phyloP scores from a whole-genome alignment of 2,329 filamentous ascomycete species.

The Phyllosticta paracitricarpa region DNA sequence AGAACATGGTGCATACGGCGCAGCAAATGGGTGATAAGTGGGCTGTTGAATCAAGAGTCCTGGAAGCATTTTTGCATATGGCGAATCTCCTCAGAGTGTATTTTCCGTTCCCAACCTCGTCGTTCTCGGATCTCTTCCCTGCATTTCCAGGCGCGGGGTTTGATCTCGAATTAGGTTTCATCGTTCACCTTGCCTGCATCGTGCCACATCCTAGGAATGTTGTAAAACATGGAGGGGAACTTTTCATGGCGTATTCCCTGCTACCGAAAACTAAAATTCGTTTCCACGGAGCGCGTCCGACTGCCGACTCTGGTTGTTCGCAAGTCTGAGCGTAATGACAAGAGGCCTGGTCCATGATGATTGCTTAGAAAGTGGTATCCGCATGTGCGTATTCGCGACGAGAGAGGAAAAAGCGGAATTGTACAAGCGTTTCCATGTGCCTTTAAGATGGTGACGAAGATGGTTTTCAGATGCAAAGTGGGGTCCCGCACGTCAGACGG shows the following conservation, averaged over 20 bases:
- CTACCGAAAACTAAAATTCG: neutral
- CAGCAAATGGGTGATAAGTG: neutral
- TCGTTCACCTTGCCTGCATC: neutral
- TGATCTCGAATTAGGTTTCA: neutral
- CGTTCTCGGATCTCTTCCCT: neutral
- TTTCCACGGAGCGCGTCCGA: neutral
- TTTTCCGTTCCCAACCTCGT: neutral
- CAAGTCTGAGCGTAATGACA: too few species aligned
- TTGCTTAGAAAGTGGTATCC: too few species aligned
- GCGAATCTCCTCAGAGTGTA: neutral
- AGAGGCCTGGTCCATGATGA: too few species aligned
- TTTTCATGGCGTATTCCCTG: neutral
- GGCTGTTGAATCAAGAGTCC: neutral
- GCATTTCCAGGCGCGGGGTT: neutral
- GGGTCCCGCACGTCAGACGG: neutral
- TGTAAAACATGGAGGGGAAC: neutral
- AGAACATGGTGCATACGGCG: neutral
- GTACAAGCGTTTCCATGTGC: too few species aligned
- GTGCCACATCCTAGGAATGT: neutral
- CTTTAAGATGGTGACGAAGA: too few species aligned
- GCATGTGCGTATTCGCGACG: too few species aligned
- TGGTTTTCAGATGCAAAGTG: neutral
- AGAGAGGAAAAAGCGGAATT: too few species aligned
- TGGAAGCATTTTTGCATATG: neutral
- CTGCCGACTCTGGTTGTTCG: neutral